Evolutionary conservation across 257 asterid genomes (phyloP), one percentile per base, ranked within the genome.

Genomic region (Sherardia arvensis): DNA sequence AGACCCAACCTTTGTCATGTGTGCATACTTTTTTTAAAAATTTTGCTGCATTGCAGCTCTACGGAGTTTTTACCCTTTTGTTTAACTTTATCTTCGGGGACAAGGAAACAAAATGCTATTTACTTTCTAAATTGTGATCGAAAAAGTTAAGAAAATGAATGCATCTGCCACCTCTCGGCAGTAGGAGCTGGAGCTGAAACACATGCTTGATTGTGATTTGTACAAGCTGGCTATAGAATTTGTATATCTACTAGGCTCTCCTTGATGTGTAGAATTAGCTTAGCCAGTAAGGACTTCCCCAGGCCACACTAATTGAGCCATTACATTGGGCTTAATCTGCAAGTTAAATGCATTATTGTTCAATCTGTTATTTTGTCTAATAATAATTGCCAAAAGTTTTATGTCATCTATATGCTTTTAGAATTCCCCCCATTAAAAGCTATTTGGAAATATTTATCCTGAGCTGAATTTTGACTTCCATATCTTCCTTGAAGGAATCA

Each of bases 401-500:
- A 25, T 63, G 27, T 45, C 7, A 63, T 45, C 27, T 25, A 63
- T 40, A 45, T 17, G 25, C 38, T 10, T 15, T 43, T 63, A n/a
- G 27, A 47, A 18, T 21, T n/a, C 20, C 49, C 66, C 17, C 47
- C 28, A 3, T 63, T 17, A 26, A 11, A 28, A 45, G 9, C n/a
- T 63, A 18, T 45, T 25, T 26, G 57, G 43, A 43, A 3, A 63
- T 26, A 17, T 62, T 45, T 63, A 25, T 63, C n/a, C 48, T 11
- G 2, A 3, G 2, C 11, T 10, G 60, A 47, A 74, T n/a, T 70
- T 25, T 18, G 26, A 54, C 20, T 66, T 53, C 10, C 64, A 58
- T 12, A 30, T 61, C n/a, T 17, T 43, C 64, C 71, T 57, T 79
- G 67, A 75, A 92, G 98, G 98, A 85, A 81, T 81, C 93, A 51